phyloP scores from a whole-genome alignment of 495 filamentous ascomycete species.

The Beverwykella pulmonaria region DNA sequence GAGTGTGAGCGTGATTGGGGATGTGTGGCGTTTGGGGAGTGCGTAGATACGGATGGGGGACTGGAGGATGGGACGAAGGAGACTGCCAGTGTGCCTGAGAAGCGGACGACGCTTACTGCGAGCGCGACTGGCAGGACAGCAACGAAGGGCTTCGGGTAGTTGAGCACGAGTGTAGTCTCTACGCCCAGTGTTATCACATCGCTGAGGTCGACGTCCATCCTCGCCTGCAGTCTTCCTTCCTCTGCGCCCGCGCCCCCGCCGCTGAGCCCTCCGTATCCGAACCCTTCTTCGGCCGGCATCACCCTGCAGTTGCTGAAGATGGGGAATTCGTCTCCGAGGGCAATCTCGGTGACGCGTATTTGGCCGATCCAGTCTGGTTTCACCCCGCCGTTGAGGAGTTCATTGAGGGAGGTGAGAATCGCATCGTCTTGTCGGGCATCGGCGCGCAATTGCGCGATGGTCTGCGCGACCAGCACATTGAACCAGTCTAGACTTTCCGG shows the following conservation, averaged over 20 bases:
- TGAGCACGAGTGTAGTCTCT: constrained; percentile 90
- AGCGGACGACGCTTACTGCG: constrained; percentile 86
- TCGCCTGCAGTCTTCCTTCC: constrained; percentile 76
- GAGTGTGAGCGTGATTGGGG: constrained; percentile 30
- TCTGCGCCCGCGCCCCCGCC: constrained; percentile 44
- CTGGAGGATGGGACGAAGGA: constrained; percentile 74
- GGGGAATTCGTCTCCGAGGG: constrained; percentile 92
- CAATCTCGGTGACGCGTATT: constrained; percentile 90
- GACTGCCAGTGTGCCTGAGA: constrained; percentile 90
- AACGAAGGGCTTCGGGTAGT: constrained; percentile 85
- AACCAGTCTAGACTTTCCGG: constrained; percentile 99
- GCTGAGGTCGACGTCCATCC: constrained; percentile 95
- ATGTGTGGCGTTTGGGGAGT: constrained; percentile 16
- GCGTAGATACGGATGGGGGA: constrained; percentile 27
- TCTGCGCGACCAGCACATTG: constrained; percentile 95
- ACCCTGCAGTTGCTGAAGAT: constrained; percentile 99
- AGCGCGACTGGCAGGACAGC: constrained; percentile 93
- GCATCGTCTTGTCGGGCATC: constrained; percentile 90
- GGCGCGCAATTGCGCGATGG: constrained; percentile 89
- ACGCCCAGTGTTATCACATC: constrained; percentile 92
- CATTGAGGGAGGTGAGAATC: constrained; percentile 90
- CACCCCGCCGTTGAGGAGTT: constrained; percentile 77
- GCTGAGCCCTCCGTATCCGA: constrained; percentile 11
- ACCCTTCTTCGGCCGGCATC: constrained; percentile 73
- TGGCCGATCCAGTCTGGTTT: constrained; percentile 91